Evolutionary conservation across 164 flowering plant genomes (phyloP).

Genomic region (Dillenia suffruticosa): DNA sequence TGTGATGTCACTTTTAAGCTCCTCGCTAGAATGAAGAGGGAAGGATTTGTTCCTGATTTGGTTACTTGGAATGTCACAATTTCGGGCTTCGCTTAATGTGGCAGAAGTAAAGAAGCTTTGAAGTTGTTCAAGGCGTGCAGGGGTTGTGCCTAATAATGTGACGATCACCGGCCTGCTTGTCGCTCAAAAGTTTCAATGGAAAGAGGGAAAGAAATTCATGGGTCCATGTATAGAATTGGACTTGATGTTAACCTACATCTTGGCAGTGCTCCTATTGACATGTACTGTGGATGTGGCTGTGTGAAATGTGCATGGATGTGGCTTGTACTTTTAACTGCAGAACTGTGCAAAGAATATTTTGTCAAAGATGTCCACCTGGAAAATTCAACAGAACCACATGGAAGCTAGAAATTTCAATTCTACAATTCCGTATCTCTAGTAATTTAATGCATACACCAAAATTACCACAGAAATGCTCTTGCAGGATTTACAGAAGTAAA

Average conservation of each 20-base stretch:
- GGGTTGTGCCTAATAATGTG: slow-evolving; percentile 49
- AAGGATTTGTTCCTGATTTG: slow-evolving; percentile 53
- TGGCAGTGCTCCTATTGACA: slow-evolving; percentile 39
- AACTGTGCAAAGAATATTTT: too few species aligned
- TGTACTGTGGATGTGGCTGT: slow-evolving; percentile 40
- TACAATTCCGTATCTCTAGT: too few species aligned
- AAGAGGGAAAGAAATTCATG: slow-evolving; percentile 56
- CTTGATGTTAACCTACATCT: slow-evolving; percentile 40
- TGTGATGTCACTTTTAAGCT: slow-evolving; percentile 20
- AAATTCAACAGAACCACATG: too few species aligned
- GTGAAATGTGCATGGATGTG: slow-evolving; percentile 38
- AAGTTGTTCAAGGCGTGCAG: slow-evolving; percentile 34
- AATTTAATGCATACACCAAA: too few species aligned
- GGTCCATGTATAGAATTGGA: slow-evolving; percentile 34
- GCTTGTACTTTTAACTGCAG: too few species aligned
- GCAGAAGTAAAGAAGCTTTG: slow-evolving; percentile 34
- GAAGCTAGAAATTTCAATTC: too few species aligned
- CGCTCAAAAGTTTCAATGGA: slow-evolving; percentile 34
- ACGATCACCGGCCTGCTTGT: slow-evolving; percentile 57
- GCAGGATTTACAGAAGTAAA: too few species aligned
- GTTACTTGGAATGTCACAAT: not conserved
- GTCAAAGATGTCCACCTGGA: too few species aligned
- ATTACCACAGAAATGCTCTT: too few species aligned
- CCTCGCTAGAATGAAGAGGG: slow-evolving; percentile 28
- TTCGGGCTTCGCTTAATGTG: slow-evolving; percentile 20